phyloP scores from a whole-genome alignment of 225 moss, liverwort and hornwort species.

The Pseudisothecium myosuroides region DNA sequence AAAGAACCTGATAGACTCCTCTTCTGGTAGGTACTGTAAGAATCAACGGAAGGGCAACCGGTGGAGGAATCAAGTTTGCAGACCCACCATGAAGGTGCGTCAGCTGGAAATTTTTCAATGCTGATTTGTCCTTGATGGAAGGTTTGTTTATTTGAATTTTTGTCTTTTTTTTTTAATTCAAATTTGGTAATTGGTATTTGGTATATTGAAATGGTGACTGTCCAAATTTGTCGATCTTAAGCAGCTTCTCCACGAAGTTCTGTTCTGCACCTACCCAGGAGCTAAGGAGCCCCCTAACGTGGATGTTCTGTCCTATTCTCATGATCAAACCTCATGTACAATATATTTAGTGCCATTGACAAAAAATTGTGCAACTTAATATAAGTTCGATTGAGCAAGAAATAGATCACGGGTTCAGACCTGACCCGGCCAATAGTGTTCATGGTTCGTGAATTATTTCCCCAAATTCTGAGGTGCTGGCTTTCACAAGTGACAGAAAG shows the following conservation, averaged over 20 bases:
- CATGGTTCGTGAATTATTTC: neutral
- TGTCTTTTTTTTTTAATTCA: neutral
- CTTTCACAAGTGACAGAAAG: neutral
- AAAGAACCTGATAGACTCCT: slow-evolving; percentile 21
- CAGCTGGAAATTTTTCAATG: neutral
- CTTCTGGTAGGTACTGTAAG: neutral
- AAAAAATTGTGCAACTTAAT: neutral
- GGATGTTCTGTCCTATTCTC: neutral
- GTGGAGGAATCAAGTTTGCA: slow-evolving; percentile 36
- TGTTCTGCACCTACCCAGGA: neutral
- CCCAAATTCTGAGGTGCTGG: neutral
- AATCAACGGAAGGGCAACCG: slow-evolving; percentile 15
- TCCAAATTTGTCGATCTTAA: neutral
- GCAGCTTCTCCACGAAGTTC: neutral
- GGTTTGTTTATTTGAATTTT: neutral
- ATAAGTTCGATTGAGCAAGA: neutral
- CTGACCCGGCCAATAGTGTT: neutral
- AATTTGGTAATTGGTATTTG: neutral
- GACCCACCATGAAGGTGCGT: neutral
- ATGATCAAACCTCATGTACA: too few species aligned
- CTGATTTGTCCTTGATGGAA: neutral
- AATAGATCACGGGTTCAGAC: neutral
- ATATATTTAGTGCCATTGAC: neutral
- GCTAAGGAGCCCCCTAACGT: slow-evolving; percentile 17
- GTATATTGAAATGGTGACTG: neutral